These are phyloP conservation scores for Glonium stellatum DNA, from an alignment of 495 filamentous ascomycete species.

Conservation along the genomic window DNA sequence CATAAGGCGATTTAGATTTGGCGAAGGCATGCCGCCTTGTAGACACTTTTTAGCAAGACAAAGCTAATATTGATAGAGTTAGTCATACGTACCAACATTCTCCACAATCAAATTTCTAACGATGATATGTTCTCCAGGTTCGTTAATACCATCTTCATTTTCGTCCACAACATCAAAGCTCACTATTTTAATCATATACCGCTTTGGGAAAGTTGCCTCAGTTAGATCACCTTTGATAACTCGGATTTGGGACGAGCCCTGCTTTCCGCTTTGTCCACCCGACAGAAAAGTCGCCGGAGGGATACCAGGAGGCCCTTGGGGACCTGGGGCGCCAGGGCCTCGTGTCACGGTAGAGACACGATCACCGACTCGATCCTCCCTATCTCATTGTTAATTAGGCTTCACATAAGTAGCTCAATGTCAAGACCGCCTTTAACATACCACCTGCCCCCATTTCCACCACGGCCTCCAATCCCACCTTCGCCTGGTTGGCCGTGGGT, in stretches of 20 bases:
- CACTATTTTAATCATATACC: conserved; percentile 35
- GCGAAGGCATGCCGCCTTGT: conserved; percentile 20
- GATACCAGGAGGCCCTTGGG: conserved; percentile 27
- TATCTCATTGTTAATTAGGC: conserved; percentile 15
- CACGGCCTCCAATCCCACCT: conserved; percentile 26
- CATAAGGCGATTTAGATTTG: conserved; percentile 2
- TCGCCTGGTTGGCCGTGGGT: conserved; percentile 23
- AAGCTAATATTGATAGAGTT: neutral
- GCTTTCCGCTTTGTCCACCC: conserved; percentile 26
- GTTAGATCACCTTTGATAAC: conserved; percentile 32
- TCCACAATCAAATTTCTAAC: conserved; percentile 38
- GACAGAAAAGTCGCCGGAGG: conserved; percentile 18
- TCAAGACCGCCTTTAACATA: conserved; percentile 7
- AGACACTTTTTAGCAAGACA: neutral
- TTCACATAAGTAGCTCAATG: conserved; percentile 7
- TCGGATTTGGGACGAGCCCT: conserved; percentile 31
- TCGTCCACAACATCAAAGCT: conserved; percentile 42
- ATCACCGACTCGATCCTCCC: conserved; percentile 18
- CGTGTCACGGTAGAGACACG: conserved; percentile 2
- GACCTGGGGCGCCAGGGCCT: conserved; percentile 20
- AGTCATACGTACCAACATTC: conserved; percentile 33
- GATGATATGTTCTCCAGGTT: conserved; percentile 42
- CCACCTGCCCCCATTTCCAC: conserved; percentile 27
- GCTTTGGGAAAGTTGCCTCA: conserved; percentile 31
- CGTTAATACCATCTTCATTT: conserved; percentile 42